Base-by-base conservation (phyloP, 176 grass and related monocot species). In the Aechmea fasciata region DNA sequence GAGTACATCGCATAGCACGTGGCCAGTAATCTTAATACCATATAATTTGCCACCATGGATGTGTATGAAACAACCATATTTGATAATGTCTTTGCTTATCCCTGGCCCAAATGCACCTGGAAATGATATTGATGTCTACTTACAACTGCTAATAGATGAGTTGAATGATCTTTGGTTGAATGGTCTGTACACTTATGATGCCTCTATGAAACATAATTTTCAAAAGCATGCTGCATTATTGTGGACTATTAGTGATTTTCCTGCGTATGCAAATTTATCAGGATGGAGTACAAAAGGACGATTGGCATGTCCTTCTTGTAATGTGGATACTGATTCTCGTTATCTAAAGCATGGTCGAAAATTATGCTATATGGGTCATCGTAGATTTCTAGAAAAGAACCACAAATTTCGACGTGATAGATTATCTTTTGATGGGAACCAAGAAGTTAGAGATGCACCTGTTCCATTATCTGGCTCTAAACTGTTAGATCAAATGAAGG, bases 211-310 rank as follows among this genome's bases (percentile, higher is more conserved):
- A 1, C 4, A 65, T 4, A 77, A 28, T 11, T 85, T 73, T 33
- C 70, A 54, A 57, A 2, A 82, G 0, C 5, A 10, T 69, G 73
- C 52, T 15, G 14, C 55, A 9, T 1, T 85, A 7, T 68, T 81
- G 1, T 81, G 83, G 83, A 85, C 68, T 11, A 29, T 85, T 0
- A 85, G 68, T 49, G 73, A 86, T 41, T 84, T 85, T 66, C 64
- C 54, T 10, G 63, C 73, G 52, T 81, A 77, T 68, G 73, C 63
- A 14, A 78, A 73, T 65, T 13, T 85, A 26, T 81, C 26, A 51
- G 73, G 64, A 3, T 81, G 72, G 47, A 69, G 29, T 33, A 18
- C 19, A 33, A 70, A 77, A 69, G 48, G 50, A 47, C n/a, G 52
- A 33, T 69, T 61, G 25, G 65, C 19, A 22, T 77, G 74, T 48